These are phyloP conservation scores for Diaporthe eres DNA, from an alignment of 2,329 filamentous ascomycete species.

Conservation along the genomic window DNA sequence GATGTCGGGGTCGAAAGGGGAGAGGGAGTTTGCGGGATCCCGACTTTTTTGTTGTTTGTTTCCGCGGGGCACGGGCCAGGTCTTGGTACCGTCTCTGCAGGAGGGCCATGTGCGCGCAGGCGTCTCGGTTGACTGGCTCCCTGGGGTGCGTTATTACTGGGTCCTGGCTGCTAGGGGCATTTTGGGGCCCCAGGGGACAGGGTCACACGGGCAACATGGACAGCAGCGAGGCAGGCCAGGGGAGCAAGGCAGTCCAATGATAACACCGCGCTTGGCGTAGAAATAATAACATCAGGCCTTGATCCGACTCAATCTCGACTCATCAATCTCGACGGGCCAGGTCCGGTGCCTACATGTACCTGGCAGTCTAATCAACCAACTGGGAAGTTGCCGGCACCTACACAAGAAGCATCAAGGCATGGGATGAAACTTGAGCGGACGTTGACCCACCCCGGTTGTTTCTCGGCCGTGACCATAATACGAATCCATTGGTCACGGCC, in stretches of 20 bases:
- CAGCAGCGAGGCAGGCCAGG: not conserved
- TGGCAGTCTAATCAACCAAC: not conserved
- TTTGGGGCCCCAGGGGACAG: conserved; percentile 9
- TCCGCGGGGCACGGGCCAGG: conserved; percentile 34
- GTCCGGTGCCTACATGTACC: not conserved
- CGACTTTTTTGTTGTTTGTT: conserved; percentile 37
- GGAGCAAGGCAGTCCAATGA: conserved; percentile 12
- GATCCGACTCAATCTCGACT: conserved; percentile 15
- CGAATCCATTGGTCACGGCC: conserved; percentile 27
- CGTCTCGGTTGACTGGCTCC: conserved; percentile 20
- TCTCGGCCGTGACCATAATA: conserved; percentile 3
- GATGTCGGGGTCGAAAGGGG: conserved; percentile 29
- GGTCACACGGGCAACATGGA: conserved; percentile 14
- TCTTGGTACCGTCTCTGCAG: conserved; percentile 12
- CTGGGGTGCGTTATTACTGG: conserved; percentile 23
- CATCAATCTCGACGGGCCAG: conserved; percentile 1
- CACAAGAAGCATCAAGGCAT: conserved; percentile 22
- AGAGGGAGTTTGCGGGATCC: conserved; percentile 34
- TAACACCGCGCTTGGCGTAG: conserved; percentile 27
- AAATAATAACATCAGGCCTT: conserved; percentile 15
- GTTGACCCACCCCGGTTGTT: conserved; percentile 23
- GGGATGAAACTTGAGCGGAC: conserved; percentile 13
- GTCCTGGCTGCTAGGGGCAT: not conserved
- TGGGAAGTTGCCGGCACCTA: conserved; percentile 26
- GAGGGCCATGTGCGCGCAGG: conserved; percentile 18